phyloP scores from a whole-genome alignment of 176 grass and related monocot genomes.

The Elymus sibiricus region DNA sequence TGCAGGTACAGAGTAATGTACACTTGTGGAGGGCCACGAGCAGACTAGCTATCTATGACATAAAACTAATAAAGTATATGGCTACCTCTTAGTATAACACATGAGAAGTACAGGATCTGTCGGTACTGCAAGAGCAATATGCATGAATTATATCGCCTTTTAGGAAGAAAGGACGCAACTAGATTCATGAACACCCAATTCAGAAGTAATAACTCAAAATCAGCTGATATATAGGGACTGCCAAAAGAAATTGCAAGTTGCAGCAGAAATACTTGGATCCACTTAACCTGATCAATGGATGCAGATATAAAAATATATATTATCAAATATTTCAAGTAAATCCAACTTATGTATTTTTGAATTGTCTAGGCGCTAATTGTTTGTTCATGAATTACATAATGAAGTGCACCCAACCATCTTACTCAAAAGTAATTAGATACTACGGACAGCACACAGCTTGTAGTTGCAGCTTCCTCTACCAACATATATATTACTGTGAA shows the following conservation, averaged over 20 bases:
- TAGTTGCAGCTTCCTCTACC: slow-evolving; percentile 7
- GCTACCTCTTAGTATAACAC: slow-evolving; percentile 16
- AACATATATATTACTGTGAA: slow-evolving; percentile 20
- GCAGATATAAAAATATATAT: neutral
- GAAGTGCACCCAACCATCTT: slow-evolving; percentile 2
- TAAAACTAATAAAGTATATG: neutral
- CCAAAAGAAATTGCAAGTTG: slow-evolving; percentile 3
- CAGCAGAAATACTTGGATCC: slow-evolving; percentile 19
- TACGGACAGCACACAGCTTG: neutral
- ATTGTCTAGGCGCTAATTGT: neutral
- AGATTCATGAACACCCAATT: slow-evolving; percentile 2
- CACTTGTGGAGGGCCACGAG: neutral
- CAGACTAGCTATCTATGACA: neutral
- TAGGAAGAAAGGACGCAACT: slow-evolving; percentile 1
- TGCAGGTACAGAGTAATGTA: neutral
- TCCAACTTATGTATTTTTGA: neutral
- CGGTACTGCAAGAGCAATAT: slow-evolving; percentile 2
- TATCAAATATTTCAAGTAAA: slow-evolving; percentile 2
- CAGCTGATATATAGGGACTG: slow-evolving; percentile 7
- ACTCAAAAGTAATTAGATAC: neutral
- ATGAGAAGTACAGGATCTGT: slow-evolving; percentile 15
- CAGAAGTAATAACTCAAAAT: slow-evolving; percentile 13
- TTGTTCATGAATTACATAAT: slow-evolving; percentile 19
- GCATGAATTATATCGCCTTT: neutral
- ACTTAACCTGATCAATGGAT: neutral